Base-by-base conservation (phyloP, 768 basidiomycete species). In the Lentinula edodes region DNA sequence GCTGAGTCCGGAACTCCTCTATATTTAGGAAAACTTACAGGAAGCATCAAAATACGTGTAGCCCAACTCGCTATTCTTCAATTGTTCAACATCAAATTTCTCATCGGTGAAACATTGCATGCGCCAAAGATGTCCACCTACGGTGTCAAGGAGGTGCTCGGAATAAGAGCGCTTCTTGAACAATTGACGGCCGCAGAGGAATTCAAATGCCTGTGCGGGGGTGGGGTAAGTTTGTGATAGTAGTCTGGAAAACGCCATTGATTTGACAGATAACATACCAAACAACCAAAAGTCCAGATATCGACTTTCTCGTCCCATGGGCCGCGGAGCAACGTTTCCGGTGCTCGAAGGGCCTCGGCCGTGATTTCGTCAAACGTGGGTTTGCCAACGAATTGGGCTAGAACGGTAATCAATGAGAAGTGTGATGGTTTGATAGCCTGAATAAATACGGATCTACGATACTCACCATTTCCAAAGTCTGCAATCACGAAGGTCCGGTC, bases 271-370 rank as follows among this genome's bases (percentile, higher is more conserved):
- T 34, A 23, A 64, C 61, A 35, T 58, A 73, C 73, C 56, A 71
- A 57, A 65, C 70, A 74, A 38, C 72, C 72, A 58, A 71, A 70
- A 8, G 70, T 58, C 72, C 73, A 73, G 42, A 73, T 71, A 56
- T 74, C 72, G 7, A 69, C 70, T 42, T 65, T 66, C 60, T 63
- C 61, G 42, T 71, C 65, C 70, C 71, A 74, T 20, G 62, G 61
- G 20, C 67, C 67, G 38, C 63, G 60, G n/a, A 74, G 61, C 60
- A 68, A 61, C n/a, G 66, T 55, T 63, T 74, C 72, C 4, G 73
- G 72, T 34, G 72, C 63, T 56, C 73, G 70, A 46, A 70, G 66
- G 20, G 52, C 52, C 45, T 20, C 23, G 32, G 71, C 39, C 16
- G 70, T 71, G 36, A 72, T 70, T 32, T 64, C 62, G 35, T 69